Percentiles rank a stretch among this genome's conserved stretches.
Evolutionary conservation across 2,329 filamentous ascomycete genomes (phyloP).

Genomic region (Ascochyta viciae-villosae): DNA sequence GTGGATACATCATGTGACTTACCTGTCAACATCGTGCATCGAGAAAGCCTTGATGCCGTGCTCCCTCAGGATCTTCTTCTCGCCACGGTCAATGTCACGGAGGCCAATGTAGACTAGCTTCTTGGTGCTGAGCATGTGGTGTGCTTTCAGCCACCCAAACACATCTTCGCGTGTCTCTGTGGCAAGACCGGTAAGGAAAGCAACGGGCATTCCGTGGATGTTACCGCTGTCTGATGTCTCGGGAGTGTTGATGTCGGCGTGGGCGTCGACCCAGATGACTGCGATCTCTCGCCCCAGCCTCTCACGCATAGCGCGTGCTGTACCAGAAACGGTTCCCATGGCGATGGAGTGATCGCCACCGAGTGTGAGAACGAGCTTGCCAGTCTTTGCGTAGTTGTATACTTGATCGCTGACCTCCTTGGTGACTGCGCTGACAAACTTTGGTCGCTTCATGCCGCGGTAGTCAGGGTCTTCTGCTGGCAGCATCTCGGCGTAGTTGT

Average conservation of each 20-base stretch:
- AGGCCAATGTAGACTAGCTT: constrained; percentile 98
- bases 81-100: constrained; percentile 87
- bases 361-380: constrained; percentile 88
- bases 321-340: constrained; percentile 89
- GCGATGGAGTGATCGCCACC: constrained; percentile 97
- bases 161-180: constrained; percentile 76
- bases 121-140: constrained; percentile 72
- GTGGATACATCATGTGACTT: constrained; percentile 38
- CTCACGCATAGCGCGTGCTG: constrained; percentile 85
- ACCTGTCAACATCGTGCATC: constrained; percentile 98
- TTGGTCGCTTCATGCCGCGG: constrained; percentile 94
- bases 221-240: constrained; percentile 90
- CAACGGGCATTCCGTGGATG: constrained; percentile 97
- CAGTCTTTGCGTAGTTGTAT: constrained; percentile 82
- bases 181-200: constrained; percentile 87
- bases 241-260: constrained; percentile 96
- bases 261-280: constrained; percentile 98
- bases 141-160: constrained; percentile 87
- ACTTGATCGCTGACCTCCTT: constrained; percentile 80
- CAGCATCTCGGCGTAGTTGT: constrained; percentile 79
- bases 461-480: constrained; percentile 77
- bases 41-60: constrained; percentile 94
- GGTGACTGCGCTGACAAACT: constrained; percentile 84
- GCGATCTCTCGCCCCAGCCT: constrained; percentile 82
- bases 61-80: constrained; percentile 90